phyloP scores from a whole-genome alignment of 2,329 filamentous ascomycete genomes.

The Exophiala calicioides region DNA sequence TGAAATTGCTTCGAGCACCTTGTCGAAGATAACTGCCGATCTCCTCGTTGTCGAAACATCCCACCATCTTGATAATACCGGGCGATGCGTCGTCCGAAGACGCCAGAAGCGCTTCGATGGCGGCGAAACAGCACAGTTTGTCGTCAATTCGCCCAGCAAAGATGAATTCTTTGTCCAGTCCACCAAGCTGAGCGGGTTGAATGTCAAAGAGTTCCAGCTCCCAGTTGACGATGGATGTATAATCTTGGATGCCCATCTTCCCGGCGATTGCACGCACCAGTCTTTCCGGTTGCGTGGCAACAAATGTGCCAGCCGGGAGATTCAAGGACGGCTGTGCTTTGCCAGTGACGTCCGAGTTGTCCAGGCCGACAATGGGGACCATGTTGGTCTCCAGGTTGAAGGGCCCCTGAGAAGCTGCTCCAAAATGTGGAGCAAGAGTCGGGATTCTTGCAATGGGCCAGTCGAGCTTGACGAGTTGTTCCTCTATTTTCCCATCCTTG shows the following conservation, averaged over 20 bases:
- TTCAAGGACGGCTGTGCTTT: conserved; percentile 27
- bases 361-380: conserved; percentile 88
- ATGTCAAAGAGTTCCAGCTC: conserved; percentile 93
- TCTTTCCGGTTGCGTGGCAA: conserved; percentile 77
- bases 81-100: conserved; percentile 55
- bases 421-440: conserved; percentile 92
- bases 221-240: conserved; percentile 84
- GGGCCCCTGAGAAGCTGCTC: conserved; percentile 64
- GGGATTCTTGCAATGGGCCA: conserved; percentile 94
- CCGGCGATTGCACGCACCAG: conserved; percentile 80
- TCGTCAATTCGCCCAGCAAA: conserved; percentile 95
- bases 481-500: conserved; percentile 71
- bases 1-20: conserved; percentile 85
- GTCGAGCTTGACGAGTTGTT: conserved; percentile 82
- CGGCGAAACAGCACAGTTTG: conserved; percentile 94
- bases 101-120: conserved; percentile 77
- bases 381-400: conserved; percentile 91
- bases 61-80: conserved; percentile 80
- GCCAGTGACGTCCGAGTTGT: conserved; percentile 62
- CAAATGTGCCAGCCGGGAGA: conserved; percentile 65
- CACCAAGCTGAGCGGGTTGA: conserved; percentile 79
- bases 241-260: conserved; percentile 72
- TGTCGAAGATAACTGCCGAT: conserved; percentile 89
- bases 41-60: conserved; percentile 96
- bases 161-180: conserved; percentile 89